These are phyloP conservation scores for Aspergillus versicolor DNA, from an alignment of 2,329 filamentous ascomycete genomes.

Conservation along the genomic window DNA sequence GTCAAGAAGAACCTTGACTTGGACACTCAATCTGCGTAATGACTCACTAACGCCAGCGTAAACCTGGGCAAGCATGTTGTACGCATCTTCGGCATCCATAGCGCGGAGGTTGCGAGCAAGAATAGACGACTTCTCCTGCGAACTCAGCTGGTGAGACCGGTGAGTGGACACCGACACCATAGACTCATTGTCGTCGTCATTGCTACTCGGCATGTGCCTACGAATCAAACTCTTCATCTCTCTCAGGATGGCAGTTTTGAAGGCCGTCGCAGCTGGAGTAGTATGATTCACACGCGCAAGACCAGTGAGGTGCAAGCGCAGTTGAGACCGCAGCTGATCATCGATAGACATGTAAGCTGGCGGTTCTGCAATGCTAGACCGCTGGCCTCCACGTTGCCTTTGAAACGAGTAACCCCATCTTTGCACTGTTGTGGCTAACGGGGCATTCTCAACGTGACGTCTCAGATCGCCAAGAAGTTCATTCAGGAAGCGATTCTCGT, in stretches of 20 bases:
- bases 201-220: slow-evolving; percentile 83
- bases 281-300: slow-evolving; percentile 80
- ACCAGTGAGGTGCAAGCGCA: slow-evolving; percentile 72
- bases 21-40: slow-evolving; percentile 77
- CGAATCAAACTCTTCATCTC: slow-evolving; percentile 86
- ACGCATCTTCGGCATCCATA: slow-evolving; percentile 79
- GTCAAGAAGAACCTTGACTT: slow-evolving; percentile 92
- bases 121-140: slow-evolving; percentile 86
- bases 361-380: slow-evolving; percentile 65
- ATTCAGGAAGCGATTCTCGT: slow-evolving; percentile 76
- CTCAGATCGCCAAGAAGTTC: slow-evolving; percentile 77
- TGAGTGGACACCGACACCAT: slow-evolving; percentile 82
- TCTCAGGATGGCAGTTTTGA: slow-evolving; percentile 77
- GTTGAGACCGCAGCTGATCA: slow-evolving; percentile 66
- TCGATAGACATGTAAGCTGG: slow-evolving; percentile 78
- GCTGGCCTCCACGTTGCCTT: slow-evolving; percentile 66
- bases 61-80: slow-evolving; percentile 75
- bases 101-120: slow-evolving; percentile 84
- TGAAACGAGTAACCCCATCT: slow-evolving; percentile 80
- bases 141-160: slow-evolving; percentile 66
- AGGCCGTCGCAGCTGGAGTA: slow-evolving; percentile 75
- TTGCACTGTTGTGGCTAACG: slow-evolving; percentile 70
- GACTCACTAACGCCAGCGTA: slow-evolving; percentile 89
- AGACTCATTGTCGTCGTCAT: slow-evolving; percentile 89
- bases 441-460: slow-evolving; percentile 73